A percentile compares a stretch with the other conserved stretches of the same genome.
phyloP scores from a whole-genome alignment of 441 rosid species.

The Capsella rubella region DNA sequence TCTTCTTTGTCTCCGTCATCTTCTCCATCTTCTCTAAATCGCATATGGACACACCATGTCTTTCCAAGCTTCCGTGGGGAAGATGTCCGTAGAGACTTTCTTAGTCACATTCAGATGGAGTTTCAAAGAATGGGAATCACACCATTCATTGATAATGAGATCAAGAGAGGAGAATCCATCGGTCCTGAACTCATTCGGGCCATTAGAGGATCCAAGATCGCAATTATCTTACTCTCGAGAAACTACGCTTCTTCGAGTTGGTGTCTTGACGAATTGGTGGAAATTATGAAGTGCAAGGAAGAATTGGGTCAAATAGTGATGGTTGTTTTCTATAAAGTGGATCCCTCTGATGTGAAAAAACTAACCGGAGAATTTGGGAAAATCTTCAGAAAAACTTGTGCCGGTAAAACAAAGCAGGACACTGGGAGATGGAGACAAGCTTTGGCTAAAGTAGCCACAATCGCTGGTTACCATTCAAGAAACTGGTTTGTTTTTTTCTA shows the following conservation, averaged over 20 bases:
- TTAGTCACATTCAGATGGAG: not conserved
- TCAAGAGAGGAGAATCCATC: not conserved
- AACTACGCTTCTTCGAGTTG: not conserved
- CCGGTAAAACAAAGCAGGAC: too few species aligned
- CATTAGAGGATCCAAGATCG: not conserved
- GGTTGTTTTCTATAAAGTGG: not conserved
- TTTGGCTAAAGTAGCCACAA: too few species aligned
- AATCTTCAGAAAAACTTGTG: too few species aligned
- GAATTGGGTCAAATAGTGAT: not conserved
- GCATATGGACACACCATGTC: not conserved
- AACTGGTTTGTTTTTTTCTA: too few species aligned
- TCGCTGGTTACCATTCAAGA: too few species aligned
- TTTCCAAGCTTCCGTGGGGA: not conserved
- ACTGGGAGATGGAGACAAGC: too few species aligned
- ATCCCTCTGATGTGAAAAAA: too few species aligned
- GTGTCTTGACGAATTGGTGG: not conserved
- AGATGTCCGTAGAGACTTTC: not conserved
- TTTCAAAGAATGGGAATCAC: not conserved
- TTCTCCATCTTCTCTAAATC: not conserved
- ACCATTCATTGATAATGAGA: not conserved
- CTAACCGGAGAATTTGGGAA: too few species aligned
- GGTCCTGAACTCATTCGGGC: not conserved
- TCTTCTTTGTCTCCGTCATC: not conserved
- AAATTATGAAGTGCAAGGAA: not conserved
- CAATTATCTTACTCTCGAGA: not conserved